Conservation (phyloP, 352 stramenopile species). For the Globisporangium cylindrosporum region DNA sequence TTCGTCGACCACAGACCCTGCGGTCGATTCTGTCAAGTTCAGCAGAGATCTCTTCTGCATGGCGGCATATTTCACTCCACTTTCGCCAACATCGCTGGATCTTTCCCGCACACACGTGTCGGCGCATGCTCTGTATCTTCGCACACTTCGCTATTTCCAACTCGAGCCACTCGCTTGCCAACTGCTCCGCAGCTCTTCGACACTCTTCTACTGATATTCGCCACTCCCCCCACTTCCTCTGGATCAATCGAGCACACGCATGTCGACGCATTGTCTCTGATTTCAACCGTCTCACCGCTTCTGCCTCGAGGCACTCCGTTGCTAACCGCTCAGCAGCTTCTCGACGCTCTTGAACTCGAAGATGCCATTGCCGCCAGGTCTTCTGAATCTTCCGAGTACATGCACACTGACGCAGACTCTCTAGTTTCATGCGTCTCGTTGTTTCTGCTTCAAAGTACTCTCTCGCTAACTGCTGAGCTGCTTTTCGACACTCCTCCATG, state of each 20-base stretch:
- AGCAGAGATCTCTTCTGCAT: neutral
- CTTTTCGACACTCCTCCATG: neutral
- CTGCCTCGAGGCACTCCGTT: neutral
- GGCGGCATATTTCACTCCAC: neutral
- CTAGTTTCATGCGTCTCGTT: neutral
- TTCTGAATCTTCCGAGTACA: slow-evolving; percentile 9
- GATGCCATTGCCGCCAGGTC: slow-evolving; percentile 13
- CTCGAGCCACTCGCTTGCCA: neutral
- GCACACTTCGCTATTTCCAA: neutral
- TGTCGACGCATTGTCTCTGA: neutral
- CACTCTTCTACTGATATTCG: neutral
- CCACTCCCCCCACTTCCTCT: slow-evolving; percentile 18
- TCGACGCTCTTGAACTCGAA: slow-evolving; percentile 12
- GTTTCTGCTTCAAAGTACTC: neutral
- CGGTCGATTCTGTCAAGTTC: slow-evolving; percentile 14
- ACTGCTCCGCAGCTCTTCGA: neutral
- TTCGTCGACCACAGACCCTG: slow-evolving; percentile 14
- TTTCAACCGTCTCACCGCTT: neutral
- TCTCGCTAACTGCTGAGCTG: neutral
- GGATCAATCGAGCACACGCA: slow-evolving; percentile 17
- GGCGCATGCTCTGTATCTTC: neutral
- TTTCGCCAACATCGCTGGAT: slow-evolving; percentile 1
- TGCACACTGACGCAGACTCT: neutral
- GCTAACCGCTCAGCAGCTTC: neutral
- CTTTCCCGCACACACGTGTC: slow-evolving; percentile 5